Percentiles rank a stretch among this genome's conserved stretches.
Conservation (phyloP, 2,329 filamentous ascomycete species). For the Fusarium sp. region DNA sequence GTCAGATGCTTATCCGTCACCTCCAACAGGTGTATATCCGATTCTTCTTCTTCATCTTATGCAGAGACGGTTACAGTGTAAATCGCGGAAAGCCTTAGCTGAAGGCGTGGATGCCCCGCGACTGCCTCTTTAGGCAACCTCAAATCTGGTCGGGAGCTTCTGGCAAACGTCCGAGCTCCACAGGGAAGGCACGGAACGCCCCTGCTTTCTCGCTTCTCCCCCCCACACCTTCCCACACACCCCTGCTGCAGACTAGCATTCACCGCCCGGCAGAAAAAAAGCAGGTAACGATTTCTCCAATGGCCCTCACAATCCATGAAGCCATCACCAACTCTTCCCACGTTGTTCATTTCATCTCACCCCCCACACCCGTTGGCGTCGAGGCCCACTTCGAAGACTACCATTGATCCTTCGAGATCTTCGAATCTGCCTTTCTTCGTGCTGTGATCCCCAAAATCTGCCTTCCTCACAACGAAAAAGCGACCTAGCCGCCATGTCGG, state of each 20-base stretch:
- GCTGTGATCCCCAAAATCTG: slow-evolving; percentile 3
- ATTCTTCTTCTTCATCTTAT: neutral
- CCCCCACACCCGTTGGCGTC: neutral
- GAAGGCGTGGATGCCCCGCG: slow-evolving; percentile 22
- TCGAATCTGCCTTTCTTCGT: neutral
- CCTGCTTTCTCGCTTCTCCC: slow-evolving; percentile 6
- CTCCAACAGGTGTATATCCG: neutral
- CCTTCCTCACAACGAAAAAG: slow-evolving; percentile 3
- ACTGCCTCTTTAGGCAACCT: slow-evolving; percentile 40
- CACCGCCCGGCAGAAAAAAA: slow-evolving; percentile 52
- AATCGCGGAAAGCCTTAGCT: slow-evolving; percentile 25
- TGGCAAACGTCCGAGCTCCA: slow-evolving; percentile 13
- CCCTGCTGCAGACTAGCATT: neutral
- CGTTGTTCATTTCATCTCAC: slow-evolving; percentile 14
- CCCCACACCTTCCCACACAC: slow-evolving; percentile 1
- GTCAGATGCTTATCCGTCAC: neutral
- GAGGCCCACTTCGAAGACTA: neutral
- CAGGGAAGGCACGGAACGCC: slow-evolving; percentile 14
- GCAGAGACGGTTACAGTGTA: slow-evolving; percentile 3
- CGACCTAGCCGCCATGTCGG: slow-evolving; percentile 28
- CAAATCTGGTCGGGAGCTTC: slow-evolving; percentile 7
- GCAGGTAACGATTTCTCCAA: slow-evolving; percentile 20
- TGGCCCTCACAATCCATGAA: slow-evolving; percentile 17
- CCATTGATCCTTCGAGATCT: neutral
- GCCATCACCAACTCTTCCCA: slow-evolving; percentile 32